phyloP scores from a whole-genome alignment of 2,329 filamentous ascomycete species.

The Hymenoscyphus scutula region DNA sequence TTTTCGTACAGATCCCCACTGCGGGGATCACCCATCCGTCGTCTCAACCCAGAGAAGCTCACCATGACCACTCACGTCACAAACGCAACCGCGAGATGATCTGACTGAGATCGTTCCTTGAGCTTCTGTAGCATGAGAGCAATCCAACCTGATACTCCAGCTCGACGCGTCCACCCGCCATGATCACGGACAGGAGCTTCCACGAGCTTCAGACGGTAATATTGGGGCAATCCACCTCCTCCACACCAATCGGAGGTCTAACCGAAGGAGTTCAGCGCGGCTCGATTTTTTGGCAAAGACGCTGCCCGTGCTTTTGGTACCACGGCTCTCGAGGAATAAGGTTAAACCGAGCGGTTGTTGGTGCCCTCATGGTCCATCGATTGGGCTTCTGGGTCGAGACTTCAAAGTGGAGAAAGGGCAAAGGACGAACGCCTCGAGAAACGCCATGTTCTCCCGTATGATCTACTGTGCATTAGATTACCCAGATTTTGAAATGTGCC shows the following conservation, averaged over 20 bases:
- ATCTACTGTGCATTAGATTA: conserved; percentile 21
- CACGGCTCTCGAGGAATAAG: background rate
- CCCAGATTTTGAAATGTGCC: background rate
- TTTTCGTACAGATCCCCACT: background rate
- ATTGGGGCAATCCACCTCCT: background rate
- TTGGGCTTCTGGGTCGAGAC: background rate
- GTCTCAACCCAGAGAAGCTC: background rate
- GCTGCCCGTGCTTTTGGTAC: background rate
- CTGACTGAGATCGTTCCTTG: background rate
- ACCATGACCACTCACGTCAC: conserved; percentile 2
- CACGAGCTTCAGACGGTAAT: background rate
- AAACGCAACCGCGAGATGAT: background rate
- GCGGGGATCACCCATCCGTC: background rate
- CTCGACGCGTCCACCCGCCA: background rate
- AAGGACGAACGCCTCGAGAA: conserved; percentile 19
- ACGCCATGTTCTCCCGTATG: conserved; percentile 28
- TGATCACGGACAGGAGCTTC: background rate
- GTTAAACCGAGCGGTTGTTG: background rate
- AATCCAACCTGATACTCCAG: conserved; percentile 4
- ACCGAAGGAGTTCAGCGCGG: background rate
- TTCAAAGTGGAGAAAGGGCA: conserved; percentile 11
- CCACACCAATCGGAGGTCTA: background rate
- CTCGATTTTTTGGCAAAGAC: background rate
- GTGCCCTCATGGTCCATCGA: background rate
- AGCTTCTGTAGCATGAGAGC: conserved; percentile 2